Base-by-base conservation (phyloP, 2,329 filamentous ascomycete species). In the Fusarium miscanthi region DNA sequence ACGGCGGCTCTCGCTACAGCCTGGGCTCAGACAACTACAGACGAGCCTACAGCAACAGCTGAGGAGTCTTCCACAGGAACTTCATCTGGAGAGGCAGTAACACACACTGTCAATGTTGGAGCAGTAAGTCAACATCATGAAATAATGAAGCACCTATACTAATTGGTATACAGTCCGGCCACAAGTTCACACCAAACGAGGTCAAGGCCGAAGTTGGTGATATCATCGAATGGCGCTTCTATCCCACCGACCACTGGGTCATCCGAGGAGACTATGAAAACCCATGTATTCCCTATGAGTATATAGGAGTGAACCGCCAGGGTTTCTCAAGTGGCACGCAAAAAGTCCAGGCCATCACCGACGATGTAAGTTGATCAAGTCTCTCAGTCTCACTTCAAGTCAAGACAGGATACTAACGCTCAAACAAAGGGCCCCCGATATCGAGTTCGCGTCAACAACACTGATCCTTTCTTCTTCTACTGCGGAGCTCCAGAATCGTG, bases 401-500 rank as follows among this genome's bases (percentile, higher is more conserved):
- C 43, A 46, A n/a, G 25, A 30, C n/a, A 14, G 27, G 17, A 57
- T n/a, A 25, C 54, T 72, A 40, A 78, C 42, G 21, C 30, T 8
- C 14, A 30, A 31, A 12, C 16, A 58, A 16, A 85, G 83, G 82
- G 79, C 23, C 86, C 85, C 25, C 80, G 76, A 41, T 88, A 79
- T 63, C 75, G 78, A 45, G 73, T 87, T 30, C 73, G 70, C 25
- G 82, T 93, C 63, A 92, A 92, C 73, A 84, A 90, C 70, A 91
- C 89, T 0, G 80, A 87, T 27, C 91, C 92, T 0, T 87, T 90
- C 21, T 93, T 91, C 78, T 92, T 88, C 80, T 94, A 93, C 79
- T 94, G 91, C 70, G 88, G 90, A 1, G 91, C 91, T 0, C 86
- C 89, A 0, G 86, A 84, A 2, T 93, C 91, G 4, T 95, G 93